phyloP scores from a whole-genome alignment of 2,329 filamentous ascomycete genomes.

The Pestalotiopsis fici region DNA sequence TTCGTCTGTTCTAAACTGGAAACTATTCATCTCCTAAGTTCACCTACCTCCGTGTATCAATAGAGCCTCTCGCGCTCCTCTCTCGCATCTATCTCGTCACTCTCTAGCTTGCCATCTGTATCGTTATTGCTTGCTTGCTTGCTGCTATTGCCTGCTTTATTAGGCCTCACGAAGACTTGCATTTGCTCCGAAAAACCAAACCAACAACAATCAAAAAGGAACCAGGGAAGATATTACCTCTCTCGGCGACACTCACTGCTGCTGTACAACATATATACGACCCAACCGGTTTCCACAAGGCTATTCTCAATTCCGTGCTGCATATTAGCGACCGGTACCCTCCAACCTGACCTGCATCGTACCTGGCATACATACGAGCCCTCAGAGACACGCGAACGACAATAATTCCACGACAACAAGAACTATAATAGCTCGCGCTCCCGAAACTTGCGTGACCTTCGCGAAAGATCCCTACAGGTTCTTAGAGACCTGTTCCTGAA shows the following conservation, averaged over 20 bases:
- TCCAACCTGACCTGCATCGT: constrained; percentile 12
- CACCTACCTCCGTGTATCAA: constrained; percentile 11
- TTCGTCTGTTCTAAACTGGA: constrained; percentile 9
- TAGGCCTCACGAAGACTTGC: not conserved
- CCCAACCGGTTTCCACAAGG: not conserved
- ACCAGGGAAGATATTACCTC: not conserved
- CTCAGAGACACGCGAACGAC: constrained; percentile 8
- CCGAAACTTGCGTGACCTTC: constrained; percentile 13
- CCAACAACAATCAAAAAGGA: not conserved
- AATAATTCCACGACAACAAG: constrained; percentile 12
- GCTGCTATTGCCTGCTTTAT: not conserved
- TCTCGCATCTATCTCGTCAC: not conserved
- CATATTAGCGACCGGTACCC: constrained; percentile 10
- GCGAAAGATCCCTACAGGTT: constrained; percentile 6
- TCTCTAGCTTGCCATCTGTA: constrained; percentile 6
- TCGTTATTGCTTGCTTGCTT: not conserved
- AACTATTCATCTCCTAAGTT: constrained; percentile 10
- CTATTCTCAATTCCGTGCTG: constrained; percentile 11
- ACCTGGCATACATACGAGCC: constrained; percentile 11
- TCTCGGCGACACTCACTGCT: constrained; percentile 8
- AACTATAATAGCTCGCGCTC: constrained; percentile 12
- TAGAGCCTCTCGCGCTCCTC: constrained; percentile 8
- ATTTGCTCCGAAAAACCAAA: constrained; percentile 5
- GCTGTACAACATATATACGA: constrained; percentile 9
- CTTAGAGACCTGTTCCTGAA: not conserved